Evolutionary conservation across 2,329 filamentous ascomycete species (phyloP).

Genomic region (Dothidotthia symphoricarpi): DNA sequence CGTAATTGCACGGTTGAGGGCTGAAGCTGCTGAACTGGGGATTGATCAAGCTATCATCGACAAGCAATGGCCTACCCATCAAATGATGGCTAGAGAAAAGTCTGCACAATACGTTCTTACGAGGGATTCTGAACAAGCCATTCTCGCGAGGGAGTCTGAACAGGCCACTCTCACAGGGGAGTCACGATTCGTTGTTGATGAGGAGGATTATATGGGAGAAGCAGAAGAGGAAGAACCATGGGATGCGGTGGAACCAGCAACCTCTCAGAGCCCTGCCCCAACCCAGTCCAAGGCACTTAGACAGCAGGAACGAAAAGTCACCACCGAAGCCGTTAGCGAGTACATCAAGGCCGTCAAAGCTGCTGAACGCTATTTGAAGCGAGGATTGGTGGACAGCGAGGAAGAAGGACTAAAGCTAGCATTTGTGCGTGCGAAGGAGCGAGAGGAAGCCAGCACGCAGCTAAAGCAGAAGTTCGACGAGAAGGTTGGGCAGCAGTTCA

Average conservation of each 20-base stretch:
- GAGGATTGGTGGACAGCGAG: conserved; percentile 21
- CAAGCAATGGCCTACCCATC: conserved; percentile 30
- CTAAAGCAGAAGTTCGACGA: conserved; percentile 10
- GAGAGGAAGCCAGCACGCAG: conserved; percentile 6
- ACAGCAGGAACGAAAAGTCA: conserved; percentile 5
- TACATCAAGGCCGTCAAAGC: conserved; percentile 17
- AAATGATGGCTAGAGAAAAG: conserved; percentile 16
- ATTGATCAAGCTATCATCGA: conserved; percentile 51
- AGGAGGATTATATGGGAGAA: conserved; percentile 10
- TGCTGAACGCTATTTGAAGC: conserved; percentile 18
- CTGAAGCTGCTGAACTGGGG: conserved; percentile 65
- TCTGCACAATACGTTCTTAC: conserved; percentile 11
- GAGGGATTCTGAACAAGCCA: too few species aligned
- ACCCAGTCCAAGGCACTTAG: background rate
- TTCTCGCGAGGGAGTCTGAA: conserved; percentile 10
- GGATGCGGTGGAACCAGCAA: conserved; percentile 9
- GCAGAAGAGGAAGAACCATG: conserved; percentile 13
- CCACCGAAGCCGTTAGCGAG: conserved; percentile 9
- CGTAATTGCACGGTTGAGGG: conserved; percentile 65
- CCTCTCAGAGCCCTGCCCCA: background rate
- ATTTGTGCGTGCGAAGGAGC: conserved; percentile 22
- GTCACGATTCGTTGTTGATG: conserved; percentile 1
- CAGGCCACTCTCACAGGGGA: conserved; percentile 5
- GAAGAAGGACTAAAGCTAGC: conserved; percentile 28
- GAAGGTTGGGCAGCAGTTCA: conserved; percentile 15